Percentiles rank a stretch among this genome's conserved stretches.
Evolutionary conservation across 2,329 filamentous ascomycete genomes (phyloP).

Genomic region (Monascus ruber): DNA sequence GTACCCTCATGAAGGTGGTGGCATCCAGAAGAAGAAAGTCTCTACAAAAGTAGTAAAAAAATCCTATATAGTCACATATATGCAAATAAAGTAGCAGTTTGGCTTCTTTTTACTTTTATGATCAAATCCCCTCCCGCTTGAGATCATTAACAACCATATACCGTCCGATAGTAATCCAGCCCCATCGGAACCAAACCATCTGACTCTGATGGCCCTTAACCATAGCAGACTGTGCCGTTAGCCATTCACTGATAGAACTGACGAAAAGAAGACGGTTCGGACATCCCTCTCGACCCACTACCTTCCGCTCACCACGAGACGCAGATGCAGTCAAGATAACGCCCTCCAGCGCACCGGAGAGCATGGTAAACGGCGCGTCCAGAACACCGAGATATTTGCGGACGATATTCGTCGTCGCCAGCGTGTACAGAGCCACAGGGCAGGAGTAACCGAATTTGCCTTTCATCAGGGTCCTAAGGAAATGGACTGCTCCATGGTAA

Average conservation of each 20-base stretch:
- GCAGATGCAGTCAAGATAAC: constrained; percentile 5
- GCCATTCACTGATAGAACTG: constrained; percentile 52
- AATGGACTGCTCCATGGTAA: constrained; percentile 66
- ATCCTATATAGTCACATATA: too few relatives aligned
- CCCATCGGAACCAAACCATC: constrained; percentile 98
- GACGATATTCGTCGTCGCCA: constrained; percentile 58
- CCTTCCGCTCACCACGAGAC: constrained; percentile 21
- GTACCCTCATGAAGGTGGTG: too few relatives aligned
- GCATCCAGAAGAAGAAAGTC: too few relatives aligned
- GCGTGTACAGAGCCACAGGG: constrained; percentile 75
- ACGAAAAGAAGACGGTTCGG: constrained; percentile 56
- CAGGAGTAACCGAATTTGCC: constrained; percentile 52
- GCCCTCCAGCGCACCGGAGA: constrained; percentile 39
- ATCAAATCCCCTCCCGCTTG: constrained; percentile 42
- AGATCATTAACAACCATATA: constrained; percentile 97
- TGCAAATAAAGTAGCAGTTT: too few relatives aligned
- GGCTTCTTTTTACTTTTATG: too few relatives aligned
- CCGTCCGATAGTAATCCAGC: constrained; percentile 80
- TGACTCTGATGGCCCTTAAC: constrained; percentile 81
- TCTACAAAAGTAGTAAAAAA: too few relatives aligned
- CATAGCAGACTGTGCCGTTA: constrained; percentile 74
- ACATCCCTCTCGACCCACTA: constrained; percentile 30
- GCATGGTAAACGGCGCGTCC: constrained; percentile 62
- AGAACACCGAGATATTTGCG: constrained; percentile 75
- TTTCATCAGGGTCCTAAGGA: constrained; percentile 55